Base-by-base conservation (phyloP, 257 asterid species). In the Craterostigma plantagineum region DNA sequence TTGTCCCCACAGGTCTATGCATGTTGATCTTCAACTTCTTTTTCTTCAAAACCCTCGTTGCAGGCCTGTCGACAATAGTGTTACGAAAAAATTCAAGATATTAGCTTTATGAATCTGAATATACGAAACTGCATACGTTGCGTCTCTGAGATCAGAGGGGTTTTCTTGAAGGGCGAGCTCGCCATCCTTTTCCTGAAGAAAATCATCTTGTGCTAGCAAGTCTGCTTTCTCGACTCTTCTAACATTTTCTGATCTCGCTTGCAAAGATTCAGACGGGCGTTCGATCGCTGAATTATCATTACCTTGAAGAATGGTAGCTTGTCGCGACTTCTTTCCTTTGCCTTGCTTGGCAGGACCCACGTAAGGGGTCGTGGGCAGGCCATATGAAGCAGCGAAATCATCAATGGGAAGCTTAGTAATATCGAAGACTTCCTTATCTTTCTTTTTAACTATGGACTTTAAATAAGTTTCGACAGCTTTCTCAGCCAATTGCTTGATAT, bases 281-380 rank as follows among this genome's bases (percentile, higher is more conserved):
- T 23, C 6, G 30, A 23, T 23, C 4, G 30, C 30, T 23, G 30
- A 2, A 2, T 6, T 23, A 2, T 23, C 54, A 41, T 47, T 56
- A 49, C 61, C 48, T 42, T 67, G 78, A 4, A 75, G 76, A 41
- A 64, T 52, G 60, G 62, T 55, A 55, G 75, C 56, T 60, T 68
- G 69, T n/a, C 74, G 64, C 18, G 46, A 46, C 33, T 65, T 74
- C 64, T 81, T 59, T 14, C 71, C 96, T 76, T 70, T 75, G 41
- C 43, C 56, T 49, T 69, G 78, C 47, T 83, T 83, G 16, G 79
- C 63, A 63, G 80, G 77, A 27, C 94, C 77, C 50, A 90, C 61
- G 54, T 75, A 83, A 35, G 99, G 99, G 51, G 94, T 79, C 92
- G 80, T 65, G 17, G 99, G 96, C 55, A 90, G 94, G 55, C 99